A percentile compares a stretch with the other conserved stretches of the same genome.
phyloP scores from a whole-genome alignment of 2,329 filamentous ascomycete genomes.

The Clarireedia hainanense region DNA sequence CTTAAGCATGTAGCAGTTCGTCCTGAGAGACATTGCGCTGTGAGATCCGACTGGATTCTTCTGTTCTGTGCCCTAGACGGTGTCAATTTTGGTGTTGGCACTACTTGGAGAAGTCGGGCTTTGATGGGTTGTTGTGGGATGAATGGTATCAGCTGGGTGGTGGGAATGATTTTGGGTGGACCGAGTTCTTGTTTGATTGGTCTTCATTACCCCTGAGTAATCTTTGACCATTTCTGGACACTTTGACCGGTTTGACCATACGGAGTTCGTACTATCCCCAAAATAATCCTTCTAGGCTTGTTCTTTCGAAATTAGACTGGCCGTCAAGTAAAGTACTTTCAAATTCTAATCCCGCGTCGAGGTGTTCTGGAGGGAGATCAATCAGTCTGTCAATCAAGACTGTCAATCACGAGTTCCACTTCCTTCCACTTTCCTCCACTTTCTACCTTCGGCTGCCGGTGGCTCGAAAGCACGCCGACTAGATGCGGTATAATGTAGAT shows the following conservation, averaged over 20 bases:
- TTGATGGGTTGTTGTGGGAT: neutral
- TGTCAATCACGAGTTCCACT: neutral
- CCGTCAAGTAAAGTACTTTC: neutral
- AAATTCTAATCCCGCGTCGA: constrained; percentile 1
- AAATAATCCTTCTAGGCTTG: constrained; percentile 4
- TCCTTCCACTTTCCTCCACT: neutral
- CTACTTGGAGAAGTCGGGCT: neutral
- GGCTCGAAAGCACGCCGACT: neutral
- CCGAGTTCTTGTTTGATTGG: neutral
- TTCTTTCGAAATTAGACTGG: neutral
- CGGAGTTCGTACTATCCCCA: neutral
- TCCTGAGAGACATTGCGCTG: no score
- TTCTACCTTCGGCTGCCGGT: neutral
- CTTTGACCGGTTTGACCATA: neutral
- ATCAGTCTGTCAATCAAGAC: neutral
- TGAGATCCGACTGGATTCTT: no score
- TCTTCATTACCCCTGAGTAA: constrained; percentile 6
- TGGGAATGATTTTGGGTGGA: neutral
- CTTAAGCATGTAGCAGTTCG: no score
- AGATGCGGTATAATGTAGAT: neutral
- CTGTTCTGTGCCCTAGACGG: no score
- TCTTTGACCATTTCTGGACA: neutral
- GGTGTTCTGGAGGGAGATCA: constrained; percentile 5
- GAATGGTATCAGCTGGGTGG: neutral
- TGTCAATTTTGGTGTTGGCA: no score